These are phyloP conservation scores for Penicillium cosmopolitanum DNA, from an alignment of 495 filamentous ascomycete species.

Conservation along the genomic window DNA sequence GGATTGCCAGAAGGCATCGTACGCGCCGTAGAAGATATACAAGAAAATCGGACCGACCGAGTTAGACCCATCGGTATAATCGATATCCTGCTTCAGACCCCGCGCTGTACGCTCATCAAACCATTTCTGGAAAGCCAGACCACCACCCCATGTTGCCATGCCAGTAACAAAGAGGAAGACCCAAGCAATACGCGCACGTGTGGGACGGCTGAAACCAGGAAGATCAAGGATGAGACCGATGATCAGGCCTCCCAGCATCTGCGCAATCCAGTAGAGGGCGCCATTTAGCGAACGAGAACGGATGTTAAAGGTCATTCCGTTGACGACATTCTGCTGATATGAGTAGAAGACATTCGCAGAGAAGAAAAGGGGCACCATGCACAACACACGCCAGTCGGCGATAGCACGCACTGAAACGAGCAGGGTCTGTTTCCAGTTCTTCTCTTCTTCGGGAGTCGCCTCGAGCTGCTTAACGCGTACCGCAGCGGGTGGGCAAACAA, in stretches of 20 bases:
- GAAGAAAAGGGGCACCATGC: constrained; percentile 57
- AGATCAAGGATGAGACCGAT: constrained; percentile 54
- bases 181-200: constrained; percentile 51
- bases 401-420: constrained; percentile 60
- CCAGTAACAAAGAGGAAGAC: constrained; percentile 48
- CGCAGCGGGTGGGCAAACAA: constrained; percentile 41
- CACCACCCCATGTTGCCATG: constrained; percentile 58
- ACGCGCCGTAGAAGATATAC: constrained; percentile 59
- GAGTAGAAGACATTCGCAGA: constrained; percentile 82
- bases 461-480: constrained; percentile 53
- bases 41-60: constrained; percentile 57
- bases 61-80: constrained; percentile 34
- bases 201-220: constrained; percentile 38
- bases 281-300: constrained; percentile 53
- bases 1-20: constrained; percentile 66
- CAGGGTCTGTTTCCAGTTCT: constrained; percentile 36
- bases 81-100: constrained; percentile 43
- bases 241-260: constrained; percentile 55
- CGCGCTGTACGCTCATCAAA: constrained; percentile 33
- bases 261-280: constrained; percentile 57
- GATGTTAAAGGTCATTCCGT: constrained; percentile 53
- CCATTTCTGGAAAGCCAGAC: constrained; percentile 54
- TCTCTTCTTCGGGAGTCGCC: constrained; percentile 27
- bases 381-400: constrained; percentile 45
- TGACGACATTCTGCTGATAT: constrained; percentile 65